Conservation (phyloP, 2,329 filamentous ascomycete genomes). For the Stagonosporopsis cucurbitacearum region DNA sequence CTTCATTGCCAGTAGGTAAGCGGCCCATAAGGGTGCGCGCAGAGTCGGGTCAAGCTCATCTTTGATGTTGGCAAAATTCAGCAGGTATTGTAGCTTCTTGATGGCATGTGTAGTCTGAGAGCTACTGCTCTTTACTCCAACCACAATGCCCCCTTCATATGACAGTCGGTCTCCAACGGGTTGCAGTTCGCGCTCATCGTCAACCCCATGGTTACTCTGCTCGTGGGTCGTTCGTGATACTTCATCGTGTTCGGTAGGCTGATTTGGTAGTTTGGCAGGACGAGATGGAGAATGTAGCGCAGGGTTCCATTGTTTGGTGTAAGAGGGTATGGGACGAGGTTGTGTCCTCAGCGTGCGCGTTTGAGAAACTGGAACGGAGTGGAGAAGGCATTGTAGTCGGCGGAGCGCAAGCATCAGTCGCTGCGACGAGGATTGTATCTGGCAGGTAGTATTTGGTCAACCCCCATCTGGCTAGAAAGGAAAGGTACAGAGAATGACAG, state of each 20-base stretch:
- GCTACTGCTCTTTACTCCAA: background rate
- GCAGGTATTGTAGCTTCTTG: conserved; percentile 21
- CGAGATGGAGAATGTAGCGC: conserved; percentile 20
- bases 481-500: background rate
- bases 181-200: background rate
- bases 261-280: background rate
- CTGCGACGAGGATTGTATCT: background rate
- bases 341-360: conserved; percentile 33
- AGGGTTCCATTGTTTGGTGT: conserved; percentile 38
- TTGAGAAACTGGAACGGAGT: conserved; percentile 24
- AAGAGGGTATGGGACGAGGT: conserved; percentile 31
- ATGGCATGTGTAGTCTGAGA: background rate
- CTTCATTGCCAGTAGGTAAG: conserved; percentile 35
- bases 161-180: background rate
- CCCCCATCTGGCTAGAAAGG: conserved; percentile 1
- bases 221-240: background rate
- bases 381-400: conserved; percentile 30
- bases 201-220: background rate
- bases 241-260: background rate
- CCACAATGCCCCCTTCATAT: background rate
- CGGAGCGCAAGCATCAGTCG: conserved; percentile 36
- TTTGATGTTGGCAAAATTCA: conserved; percentile 21
- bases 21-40: conserved; percentile 37
- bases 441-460: background rate
- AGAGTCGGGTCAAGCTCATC: background rate